Base-by-base conservation (phyloP, 257 asterid genomes). In the Solanum medicagineum region DNA sequence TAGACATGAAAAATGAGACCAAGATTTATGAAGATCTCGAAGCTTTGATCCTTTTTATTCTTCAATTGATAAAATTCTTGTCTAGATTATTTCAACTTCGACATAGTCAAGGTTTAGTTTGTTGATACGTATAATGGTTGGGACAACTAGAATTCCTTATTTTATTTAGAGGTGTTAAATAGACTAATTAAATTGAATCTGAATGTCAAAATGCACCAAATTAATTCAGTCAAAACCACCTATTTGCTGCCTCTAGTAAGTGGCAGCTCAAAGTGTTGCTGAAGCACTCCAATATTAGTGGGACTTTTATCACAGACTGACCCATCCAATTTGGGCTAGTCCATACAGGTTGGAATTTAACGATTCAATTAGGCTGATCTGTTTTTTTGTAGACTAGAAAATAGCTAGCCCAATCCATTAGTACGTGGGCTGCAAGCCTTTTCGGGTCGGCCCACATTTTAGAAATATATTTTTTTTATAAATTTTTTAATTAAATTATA, bases 1-100 rank as follows among this genome's bases (percentile, higher is more conserved):
- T n/a, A n/a, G 57, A 44, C 44, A 84, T 86, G 91, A 83, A 84
- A 84, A 87, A 87, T 84, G 85, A 51, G 51, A 68, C 82, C 80
- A 49, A 77, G 7, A 83, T 84, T 84, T 87, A 87, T 57, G 36
- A 63, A 57, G 86, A 68, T 85, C 84, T 26, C 65, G 44, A 79
- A 36, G 83, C 73, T 81, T 56, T 81, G 70, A 45, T 62, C 83
- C 32, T 63, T 47, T n/a, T 17, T 32, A 81, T 81, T 81, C 13
- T 54, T n/a, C 22, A 36, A 3, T 20, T 59, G 57, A 12, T 59
- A 44, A 81, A 42, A 3, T 57, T 59, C 56, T n/a, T 24, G 55
- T 42, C 74, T 56, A 40, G 24, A 56, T 62, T 8, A 13, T 81
- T 59, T 74, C 42, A 71, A 45, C 12, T 22, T 74, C 8, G 22